Base-by-base conservation (phyloP, 495 filamentous ascomycete species). In the Chlorociboria aeruginascens region DNA sequence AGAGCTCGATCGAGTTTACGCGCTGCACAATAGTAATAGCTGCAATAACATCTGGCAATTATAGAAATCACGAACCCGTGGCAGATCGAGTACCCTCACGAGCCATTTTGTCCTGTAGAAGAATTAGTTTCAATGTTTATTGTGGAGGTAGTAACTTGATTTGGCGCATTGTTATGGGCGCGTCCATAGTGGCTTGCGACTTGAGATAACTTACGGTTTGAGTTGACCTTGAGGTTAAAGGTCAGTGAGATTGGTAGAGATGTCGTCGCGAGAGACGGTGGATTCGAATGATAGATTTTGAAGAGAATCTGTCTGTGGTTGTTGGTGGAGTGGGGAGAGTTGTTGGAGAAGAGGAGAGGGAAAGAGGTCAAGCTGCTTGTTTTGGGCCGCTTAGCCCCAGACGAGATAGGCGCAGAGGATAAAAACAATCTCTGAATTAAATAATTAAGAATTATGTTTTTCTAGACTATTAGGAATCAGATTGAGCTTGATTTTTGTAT, bases 1-100 rank as follows among this genome's bases (percentile, higher is more conserved):
- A 41, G n/a, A 35, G 32, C 12, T 28, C 41, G 31, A 36, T 3
- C n/a, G 40, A 8, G 25, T 32, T 47, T 55, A 59, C 49, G 56
- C 56, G 56, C 56, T 39, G 49, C 41, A 38, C 45, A 12, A 45
- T 47, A 52, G 35, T 13, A 35, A 48, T 10, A 17, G 32, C 20
- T 47, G 32, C 32, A 30, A 29, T 28, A 17, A 20, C 34, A 43
- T 37, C 33, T 41, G 29, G 44, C 14, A 20, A 32, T 30, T 43
- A 28, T 17, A 16, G 30, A 3, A 46, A 44, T 38, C 41, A 59
- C 56, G 38, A 31, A 59, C 56, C 56, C 35, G 73, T 76, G 46
- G 60, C 54, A 40, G 71, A 74, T 49, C 73, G 70, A 44, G 73
- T 76, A 57, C 71, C 71, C 66, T 76, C 72, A 56, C 71, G 70